A percentile compares a stretch with the other conserved stretches of the same genome.
These are phyloP conservation scores for Blastocystis sp. DNA, from an alignment of 352 stramenopile genomes.

Conservation along the genomic window DNA sequence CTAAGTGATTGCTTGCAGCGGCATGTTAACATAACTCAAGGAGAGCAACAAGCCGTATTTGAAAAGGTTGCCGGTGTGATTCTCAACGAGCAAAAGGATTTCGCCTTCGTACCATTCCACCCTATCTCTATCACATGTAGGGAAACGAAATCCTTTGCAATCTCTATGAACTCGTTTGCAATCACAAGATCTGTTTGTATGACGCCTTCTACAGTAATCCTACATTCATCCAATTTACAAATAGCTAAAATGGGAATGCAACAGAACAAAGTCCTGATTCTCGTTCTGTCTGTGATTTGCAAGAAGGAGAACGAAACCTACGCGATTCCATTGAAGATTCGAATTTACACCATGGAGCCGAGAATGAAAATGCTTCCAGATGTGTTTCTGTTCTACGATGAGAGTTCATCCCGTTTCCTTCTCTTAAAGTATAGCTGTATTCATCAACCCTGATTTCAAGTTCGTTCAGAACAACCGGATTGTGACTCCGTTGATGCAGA, in stretches of 20 bases:
- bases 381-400: slow-evolving; percentile 27
- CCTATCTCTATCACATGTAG: not conserved
- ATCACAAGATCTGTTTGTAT: slow-evolving; percentile 17
- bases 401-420: not conserved
- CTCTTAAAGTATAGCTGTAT: not conserved
- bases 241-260: not conserved
- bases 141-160: not conserved
- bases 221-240: not conserved
- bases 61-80: not conserved
- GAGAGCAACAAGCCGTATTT: not conserved
- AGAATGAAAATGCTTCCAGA: not conserved
- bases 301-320: slow-evolving; percentile 12
- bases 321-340: slow-evolving; percentile 29
- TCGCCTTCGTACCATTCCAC: not conserved
- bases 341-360: not conserved
- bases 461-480: not conserved
- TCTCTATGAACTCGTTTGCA: not conserved
- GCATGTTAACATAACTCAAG: not conserved
- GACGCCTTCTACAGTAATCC: not conserved
- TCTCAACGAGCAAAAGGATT: not conserved
- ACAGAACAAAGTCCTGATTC: not conserved
- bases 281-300: slow-evolving; percentile 25
- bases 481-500: not conserved
- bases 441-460: not conserved
- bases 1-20: not conserved